Percentiles rank a stretch among this genome's conserved stretches.
Evolutionary conservation across 2,329 filamentous ascomycete genomes (phyloP).

Genomic region (Pseudocercospora macadamiae): DNA sequence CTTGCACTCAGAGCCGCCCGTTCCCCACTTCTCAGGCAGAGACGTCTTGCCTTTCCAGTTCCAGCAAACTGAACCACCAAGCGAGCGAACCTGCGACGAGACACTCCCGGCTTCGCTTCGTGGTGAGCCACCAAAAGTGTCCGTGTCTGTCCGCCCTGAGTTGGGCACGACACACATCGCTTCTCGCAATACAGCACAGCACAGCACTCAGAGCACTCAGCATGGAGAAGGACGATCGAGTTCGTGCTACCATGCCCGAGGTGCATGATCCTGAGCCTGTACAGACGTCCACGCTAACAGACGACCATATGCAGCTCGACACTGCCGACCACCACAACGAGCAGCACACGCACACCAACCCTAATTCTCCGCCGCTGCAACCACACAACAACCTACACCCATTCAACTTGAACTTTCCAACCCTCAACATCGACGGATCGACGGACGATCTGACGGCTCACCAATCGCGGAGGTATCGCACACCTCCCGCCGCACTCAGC

Average conservation of each 20-base stretch:
- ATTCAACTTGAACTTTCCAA: slow-evolving; percentile 33
- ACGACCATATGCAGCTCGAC: slow-evolving; percentile 19
- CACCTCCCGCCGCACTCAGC: slow-evolving; percentile 37
- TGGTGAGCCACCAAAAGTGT: neutral
- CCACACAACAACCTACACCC: slow-evolving; percentile 9
- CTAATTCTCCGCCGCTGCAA: slow-evolving; percentile 1
- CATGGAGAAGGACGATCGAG: no score
- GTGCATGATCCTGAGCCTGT: no score
- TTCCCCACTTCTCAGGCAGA: neutral
- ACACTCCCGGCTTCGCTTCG: neutral
- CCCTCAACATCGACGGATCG: slow-evolving; percentile 35
- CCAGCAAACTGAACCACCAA: neutral
- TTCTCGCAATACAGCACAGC: no score
- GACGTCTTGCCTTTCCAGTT: neutral
- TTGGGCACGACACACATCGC: neutral
- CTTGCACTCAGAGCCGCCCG: no score
- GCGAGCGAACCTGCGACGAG: neutral
- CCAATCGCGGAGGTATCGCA: slow-evolving; percentile 21
- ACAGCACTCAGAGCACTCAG: no score
- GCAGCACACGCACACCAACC: slow-evolving; percentile 2
- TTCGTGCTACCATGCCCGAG: neutral
- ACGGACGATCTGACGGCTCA: slow-evolving; percentile 28
- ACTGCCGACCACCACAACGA: neutral
- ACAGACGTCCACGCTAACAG: no score
- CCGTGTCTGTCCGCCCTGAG: neutral